Conservation (phyloP, 805 yeast species). For the Yarrowia sp. region DNA sequence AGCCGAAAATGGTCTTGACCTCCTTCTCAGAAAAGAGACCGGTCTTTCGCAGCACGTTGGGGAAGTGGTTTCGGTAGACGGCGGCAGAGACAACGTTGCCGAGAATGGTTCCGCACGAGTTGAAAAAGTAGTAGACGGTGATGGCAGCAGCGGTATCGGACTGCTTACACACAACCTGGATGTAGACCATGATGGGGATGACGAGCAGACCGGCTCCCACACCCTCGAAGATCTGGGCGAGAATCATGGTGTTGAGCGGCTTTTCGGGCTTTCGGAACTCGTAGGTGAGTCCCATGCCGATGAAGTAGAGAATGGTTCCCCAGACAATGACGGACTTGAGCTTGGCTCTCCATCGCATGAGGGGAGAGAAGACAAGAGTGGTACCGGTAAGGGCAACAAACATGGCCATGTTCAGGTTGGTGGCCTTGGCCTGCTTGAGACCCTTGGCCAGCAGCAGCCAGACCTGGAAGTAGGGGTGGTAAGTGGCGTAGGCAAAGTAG, state of each 20-base stretch:
- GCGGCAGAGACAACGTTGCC: slow-evolving; percentile 39
- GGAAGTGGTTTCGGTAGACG: slow-evolving; percentile 38
- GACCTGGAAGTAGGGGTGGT: slow-evolving; percentile 32
- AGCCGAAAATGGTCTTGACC: slow-evolving; percentile 4
- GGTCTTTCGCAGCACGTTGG: slow-evolving; percentile 1
- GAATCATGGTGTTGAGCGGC: slow-evolving; percentile 31
- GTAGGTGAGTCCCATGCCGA: slow-evolving; percentile 31
- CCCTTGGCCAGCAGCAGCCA: slow-evolving; percentile 34
- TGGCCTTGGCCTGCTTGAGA: slow-evolving; percentile 21
- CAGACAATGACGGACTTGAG: slow-evolving; percentile 35
- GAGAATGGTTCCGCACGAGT: slow-evolving; percentile 38
- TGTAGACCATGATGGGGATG: slow-evolving; percentile 26
- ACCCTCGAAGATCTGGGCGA: slow-evolving; percentile 33
- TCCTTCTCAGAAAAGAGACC: slow-evolving; percentile 9
- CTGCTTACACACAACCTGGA: slow-evolving; percentile 27
- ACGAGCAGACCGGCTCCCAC: slow-evolving; percentile 36
- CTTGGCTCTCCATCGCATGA: slow-evolving; percentile 35
- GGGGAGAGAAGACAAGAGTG: slow-evolving; percentile 16
- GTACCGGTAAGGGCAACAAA: slow-evolving; percentile 20
- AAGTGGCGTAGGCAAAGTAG: slow-evolving; percentile 29
- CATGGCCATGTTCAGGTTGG: slow-evolving; percentile 32
- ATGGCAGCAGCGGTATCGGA: slow-evolving; percentile 38
- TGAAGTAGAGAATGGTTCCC: slow-evolving; percentile 30
- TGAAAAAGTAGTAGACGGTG: slow-evolving; percentile 35
- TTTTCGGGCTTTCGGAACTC: slow-evolving; percentile 37